Conservation (phyloP, 805 yeast species). For the Lachancea nothofagi region DNA sequence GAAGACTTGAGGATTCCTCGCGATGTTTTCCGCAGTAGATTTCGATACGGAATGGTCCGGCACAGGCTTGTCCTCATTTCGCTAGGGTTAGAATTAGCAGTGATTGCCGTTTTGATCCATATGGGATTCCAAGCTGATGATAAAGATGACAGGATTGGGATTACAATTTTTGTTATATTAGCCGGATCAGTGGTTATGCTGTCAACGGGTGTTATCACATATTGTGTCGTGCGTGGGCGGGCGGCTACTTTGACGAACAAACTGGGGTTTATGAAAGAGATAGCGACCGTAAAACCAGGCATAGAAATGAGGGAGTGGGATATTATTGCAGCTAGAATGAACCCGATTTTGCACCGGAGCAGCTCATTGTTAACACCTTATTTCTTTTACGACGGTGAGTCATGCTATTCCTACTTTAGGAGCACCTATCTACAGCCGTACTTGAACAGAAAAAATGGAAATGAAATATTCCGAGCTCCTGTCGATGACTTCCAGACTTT, state of each 20-base stretch:
- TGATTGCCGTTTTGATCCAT: background rate
- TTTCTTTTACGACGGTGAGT: slow-evolving; percentile 13
- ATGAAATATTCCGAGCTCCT: slow-evolving; percentile 1
- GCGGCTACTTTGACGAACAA: slow-evolving; percentile 1
- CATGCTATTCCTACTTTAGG: slow-evolving; percentile 1
- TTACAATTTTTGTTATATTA: background rate
- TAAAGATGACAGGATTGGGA: background rate
- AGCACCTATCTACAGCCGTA: background rate
- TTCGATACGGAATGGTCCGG: background rate
- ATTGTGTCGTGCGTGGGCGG: background rate
- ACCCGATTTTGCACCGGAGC: slow-evolving; percentile 8
- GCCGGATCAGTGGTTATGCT: background rate
- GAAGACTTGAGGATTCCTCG: slow-evolving; percentile 4
- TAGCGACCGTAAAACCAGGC: slow-evolving; percentile 8
- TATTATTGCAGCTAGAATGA: slow-evolving; percentile 9
- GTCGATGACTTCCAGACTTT: background rate
- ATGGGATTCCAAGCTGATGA: no score
- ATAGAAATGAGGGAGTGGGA: slow-evolving; percentile 9
- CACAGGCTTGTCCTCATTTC: background rate
- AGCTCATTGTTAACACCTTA: slow-evolving; percentile 10
- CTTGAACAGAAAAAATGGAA: background rate
- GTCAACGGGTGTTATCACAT: background rate
- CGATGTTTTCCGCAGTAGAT: background rate
- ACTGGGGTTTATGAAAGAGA: slow-evolving; percentile 8
- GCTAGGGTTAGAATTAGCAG: background rate